Conservation (phyloP, 352 stramenopile species). For the Phytopythium litorale region DNA sequence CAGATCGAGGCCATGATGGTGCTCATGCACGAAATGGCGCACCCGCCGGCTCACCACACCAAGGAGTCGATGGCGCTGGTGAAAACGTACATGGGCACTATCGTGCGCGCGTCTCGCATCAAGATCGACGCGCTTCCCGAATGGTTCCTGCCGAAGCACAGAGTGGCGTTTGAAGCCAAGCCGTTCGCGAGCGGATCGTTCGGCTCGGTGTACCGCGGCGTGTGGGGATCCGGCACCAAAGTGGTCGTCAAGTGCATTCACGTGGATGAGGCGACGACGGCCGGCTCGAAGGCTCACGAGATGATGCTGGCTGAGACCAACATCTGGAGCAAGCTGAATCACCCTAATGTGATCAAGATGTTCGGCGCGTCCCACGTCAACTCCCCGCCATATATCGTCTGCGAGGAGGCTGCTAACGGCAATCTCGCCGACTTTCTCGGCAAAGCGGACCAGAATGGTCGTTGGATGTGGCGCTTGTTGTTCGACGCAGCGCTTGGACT, state of each 20-base stretch:
- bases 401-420: constrained; percentile 18
- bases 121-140: neutral
- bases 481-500: constrained; percentile 34
- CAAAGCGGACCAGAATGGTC: constrained; percentile 4
- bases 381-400: constrained; percentile 20
- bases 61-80: neutral
- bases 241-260: constrained; percentile 25
- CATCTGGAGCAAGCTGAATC: constrained; percentile 14
- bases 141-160: neutral
- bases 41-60: neutral
- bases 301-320: constrained; percentile 16
- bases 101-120: neutral
- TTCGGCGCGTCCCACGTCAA: constrained; percentile 17
- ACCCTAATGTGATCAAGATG: no score
- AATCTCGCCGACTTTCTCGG: constrained; percentile 13
- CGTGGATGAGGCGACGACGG: neutral
- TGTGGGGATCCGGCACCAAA: no score
- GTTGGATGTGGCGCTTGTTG: constrained; percentile 16
- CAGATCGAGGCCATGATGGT: neutral
- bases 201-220: no score
- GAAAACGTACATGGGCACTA: neutral
- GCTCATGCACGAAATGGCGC: neutral
- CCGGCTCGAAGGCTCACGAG: neutral
- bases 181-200: no score
- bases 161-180: constrained; percentile 1